Evolutionary conservation across 2,329 filamentous ascomycete species (phyloP).

Genomic region (Cladophialophora yegresii): DNA sequence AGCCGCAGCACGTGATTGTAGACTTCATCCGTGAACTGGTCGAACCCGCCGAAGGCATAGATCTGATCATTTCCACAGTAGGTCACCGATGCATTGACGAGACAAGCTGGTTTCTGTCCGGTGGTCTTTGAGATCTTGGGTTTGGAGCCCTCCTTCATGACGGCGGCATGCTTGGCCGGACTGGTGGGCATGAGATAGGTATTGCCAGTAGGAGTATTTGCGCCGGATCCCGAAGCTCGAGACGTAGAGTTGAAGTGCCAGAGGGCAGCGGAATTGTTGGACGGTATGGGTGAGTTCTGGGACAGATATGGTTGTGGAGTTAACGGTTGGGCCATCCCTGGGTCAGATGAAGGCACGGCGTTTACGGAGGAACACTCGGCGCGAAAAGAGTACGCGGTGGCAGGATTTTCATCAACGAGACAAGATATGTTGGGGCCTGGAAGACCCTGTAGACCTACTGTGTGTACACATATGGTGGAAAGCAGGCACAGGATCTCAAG

Average conservation of each 20-base stretch:
- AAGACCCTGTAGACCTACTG: neutral
- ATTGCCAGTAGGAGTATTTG: slow-evolving; percentile 35
- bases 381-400: neutral
- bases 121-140: slow-evolving; percentile 79
- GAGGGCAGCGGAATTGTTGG: neutral
- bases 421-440: neutral
- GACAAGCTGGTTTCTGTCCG: slow-evolving; percentile 81
- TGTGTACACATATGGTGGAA: neutral
- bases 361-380: neutral
- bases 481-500: slow-evolving; percentile 2
- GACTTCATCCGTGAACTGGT: slow-evolving; percentile 97
- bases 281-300: slow-evolving; percentile 12
- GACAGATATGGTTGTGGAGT: slow-evolving; percentile 20
- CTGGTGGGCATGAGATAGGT: slow-evolving; percentile 92
- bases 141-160: slow-evolving; percentile 61
- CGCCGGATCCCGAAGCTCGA: slow-evolving; percentile 25
- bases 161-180: slow-evolving; percentile 65
- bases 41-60: slow-evolving; percentile 96
- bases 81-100: slow-evolving; percentile 98
- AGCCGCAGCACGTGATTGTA: slow-evolving; percentile 95
- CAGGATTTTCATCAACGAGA: neutral
- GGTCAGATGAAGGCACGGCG: neutral
- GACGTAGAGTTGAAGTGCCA: slow-evolving; percentile 14
- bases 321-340: slow-evolving; percentile 31
- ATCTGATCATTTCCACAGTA: slow-evolving; percentile 97